Percentiles rank a stretch among this genome's conserved stretches.
Evolutionary conservation across 108 stramenopile species (phyloP).

Genomic region (Cyclotella distinguenda): DNA sequence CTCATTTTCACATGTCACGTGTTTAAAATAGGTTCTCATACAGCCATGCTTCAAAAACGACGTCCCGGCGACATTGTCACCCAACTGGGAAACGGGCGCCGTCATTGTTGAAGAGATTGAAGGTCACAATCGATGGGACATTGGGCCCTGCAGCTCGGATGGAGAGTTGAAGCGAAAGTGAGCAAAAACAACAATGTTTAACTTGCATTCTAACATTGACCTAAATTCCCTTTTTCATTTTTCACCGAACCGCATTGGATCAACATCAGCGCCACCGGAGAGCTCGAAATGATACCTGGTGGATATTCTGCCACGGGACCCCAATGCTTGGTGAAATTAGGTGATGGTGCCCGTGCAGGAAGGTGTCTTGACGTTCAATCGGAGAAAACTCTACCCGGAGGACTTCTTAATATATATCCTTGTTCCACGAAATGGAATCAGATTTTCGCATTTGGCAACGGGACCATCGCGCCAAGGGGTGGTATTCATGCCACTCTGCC

Average conservation of each 20-base stretch:
- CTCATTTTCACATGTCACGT: neutral
- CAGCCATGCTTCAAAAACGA: constrained; percentile 78
- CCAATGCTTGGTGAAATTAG: constrained; percentile 67
- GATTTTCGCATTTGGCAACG: constrained; percentile 84
- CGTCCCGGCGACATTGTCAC: constrained; percentile 62
- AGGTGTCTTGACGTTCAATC: constrained; percentile 81
- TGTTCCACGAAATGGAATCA: constrained; percentile 85
- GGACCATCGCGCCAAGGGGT: constrained; percentile 57
- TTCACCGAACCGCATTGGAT: neutral
- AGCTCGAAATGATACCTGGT: constrained; percentile 65
- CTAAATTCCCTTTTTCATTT: neutral
- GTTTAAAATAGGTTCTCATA: constrained; percentile 32
- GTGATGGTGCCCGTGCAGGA: constrained; percentile 73
- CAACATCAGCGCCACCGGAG: constrained; percentile 51
- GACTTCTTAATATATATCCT: constrained; percentile 69
- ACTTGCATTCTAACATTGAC: neutral
- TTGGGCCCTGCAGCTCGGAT: constrained; percentile 84
- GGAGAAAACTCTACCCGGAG: constrained; percentile 63
- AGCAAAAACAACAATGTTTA: constrained; percentile 13
- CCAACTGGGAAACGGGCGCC: constrained; percentile 80
- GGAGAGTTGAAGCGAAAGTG: constrained; percentile 66
- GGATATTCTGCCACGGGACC: constrained; percentile 70
- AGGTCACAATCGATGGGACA: constrained; percentile 77
- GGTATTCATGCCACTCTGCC: constrained; percentile 71
- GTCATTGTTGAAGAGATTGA: constrained; percentile 80